These are phyloP conservation scores for Trametes sanguinea DNA, from an alignment of 768 basidiomycete genomes.

Conservation along the genomic window DNA sequence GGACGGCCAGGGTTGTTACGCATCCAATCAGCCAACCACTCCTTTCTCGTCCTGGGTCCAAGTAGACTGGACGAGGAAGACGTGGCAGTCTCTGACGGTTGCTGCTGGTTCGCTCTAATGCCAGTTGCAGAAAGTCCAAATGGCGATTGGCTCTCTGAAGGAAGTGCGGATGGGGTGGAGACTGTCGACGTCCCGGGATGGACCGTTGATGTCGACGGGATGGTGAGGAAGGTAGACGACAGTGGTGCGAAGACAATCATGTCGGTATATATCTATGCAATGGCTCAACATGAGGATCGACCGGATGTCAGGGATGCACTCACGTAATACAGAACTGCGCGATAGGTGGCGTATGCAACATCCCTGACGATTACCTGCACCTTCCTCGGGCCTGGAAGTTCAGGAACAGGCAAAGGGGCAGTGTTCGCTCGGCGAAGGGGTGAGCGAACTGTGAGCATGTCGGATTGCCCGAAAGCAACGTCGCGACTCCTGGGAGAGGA, in stretches of 20 bases:
- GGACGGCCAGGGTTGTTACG: conserved; percentile 58
- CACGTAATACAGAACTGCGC: conserved; percentile 77
- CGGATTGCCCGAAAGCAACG: not conserved
- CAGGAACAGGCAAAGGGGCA: conserved; percentile 1
- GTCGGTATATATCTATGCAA: conserved; percentile 76
- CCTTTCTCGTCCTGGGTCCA: conserved; percentile 45
- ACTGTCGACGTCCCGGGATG: conserved; percentile 1
- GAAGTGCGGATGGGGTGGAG: conserved; percentile 23
- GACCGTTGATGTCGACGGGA: conserved; percentile 25
- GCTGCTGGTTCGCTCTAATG: conserved; percentile 20
- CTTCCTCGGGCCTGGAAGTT: conserved; percentile 49
- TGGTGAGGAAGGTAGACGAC: conserved; percentile 60
- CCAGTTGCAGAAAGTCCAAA: conserved; percentile 13
- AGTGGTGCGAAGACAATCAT: conserved; percentile 82
- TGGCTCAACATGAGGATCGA: not conserved
- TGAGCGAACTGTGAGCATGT: not conserved
- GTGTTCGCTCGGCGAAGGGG: not conserved
- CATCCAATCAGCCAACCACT: conserved; percentile 79
- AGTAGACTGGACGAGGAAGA: not conserved
- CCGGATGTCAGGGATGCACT: not conserved
- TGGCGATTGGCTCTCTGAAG: conserved; percentile 41
- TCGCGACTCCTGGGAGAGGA: conserved; percentile 41
- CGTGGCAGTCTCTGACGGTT: conserved; percentile 21
- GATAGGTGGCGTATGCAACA: conserved; percentile 64
- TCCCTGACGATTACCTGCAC: conserved; percentile 55